Conservation (phyloP, 208 protist species). For the Acanthamoeba polyphaga region DNA sequence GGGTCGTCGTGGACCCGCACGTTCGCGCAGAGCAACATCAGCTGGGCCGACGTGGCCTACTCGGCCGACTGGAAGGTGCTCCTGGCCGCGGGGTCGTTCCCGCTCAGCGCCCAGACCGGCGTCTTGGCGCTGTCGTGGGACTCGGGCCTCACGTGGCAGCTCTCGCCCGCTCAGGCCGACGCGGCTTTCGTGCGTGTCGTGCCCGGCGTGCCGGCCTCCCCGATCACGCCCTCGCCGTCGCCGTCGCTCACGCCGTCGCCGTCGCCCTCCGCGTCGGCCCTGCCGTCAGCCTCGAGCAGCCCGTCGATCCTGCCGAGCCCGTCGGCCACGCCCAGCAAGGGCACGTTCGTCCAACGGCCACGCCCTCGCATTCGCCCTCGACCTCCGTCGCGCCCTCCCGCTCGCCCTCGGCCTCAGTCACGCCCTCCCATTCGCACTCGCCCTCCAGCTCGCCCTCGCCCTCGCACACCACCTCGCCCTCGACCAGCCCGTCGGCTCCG, state of each 20-base stretch:
- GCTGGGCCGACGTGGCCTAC: slow-evolving; percentile 19
- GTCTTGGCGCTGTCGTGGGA: neutral
- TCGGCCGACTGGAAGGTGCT: neutral
- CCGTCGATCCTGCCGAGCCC: neutral
- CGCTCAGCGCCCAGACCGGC: neutral
- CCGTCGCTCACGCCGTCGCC: neutral
- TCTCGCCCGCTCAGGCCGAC: neutral
- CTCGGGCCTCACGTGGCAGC: neutral
- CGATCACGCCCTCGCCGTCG: neutral
- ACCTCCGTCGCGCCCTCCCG: neutral
- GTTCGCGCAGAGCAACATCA: neutral
- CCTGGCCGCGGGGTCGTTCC: neutral
- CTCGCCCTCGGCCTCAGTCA: neutral
- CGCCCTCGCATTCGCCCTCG: too few species aligned
- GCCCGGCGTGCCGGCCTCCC: neutral
- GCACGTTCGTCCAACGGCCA: too few species aligned
- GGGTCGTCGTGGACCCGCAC: neutral
- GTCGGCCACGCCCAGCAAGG: neutral
- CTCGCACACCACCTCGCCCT: neutral
- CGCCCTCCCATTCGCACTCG: neutral
- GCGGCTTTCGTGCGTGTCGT: neutral
- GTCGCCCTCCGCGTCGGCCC: neutral
- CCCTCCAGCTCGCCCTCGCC: neutral
- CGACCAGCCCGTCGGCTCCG: neutral
- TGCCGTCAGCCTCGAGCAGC: neutral